These are phyloP conservation scores for Albatrellus ellisii DNA, from an alignment of 768 basidiomycete species.

Conservation along the genomic window DNA sequence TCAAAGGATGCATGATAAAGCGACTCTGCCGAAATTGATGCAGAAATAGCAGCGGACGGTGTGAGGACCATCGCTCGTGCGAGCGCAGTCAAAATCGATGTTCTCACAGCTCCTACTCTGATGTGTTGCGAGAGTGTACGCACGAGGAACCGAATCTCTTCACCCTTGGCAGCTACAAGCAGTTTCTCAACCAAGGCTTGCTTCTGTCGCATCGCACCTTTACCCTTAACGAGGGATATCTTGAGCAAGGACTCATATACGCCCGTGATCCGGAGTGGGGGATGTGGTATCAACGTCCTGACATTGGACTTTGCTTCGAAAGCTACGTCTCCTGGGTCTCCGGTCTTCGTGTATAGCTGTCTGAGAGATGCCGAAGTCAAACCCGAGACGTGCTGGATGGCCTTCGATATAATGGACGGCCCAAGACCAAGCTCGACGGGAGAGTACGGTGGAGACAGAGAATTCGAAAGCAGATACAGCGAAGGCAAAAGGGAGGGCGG, in stretches of 20 bases:
- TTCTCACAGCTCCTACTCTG: slow-evolving; percentile 80
- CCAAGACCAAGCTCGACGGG: slow-evolving; percentile 62
- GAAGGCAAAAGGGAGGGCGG: slow-evolving; percentile 60
- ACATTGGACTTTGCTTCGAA: slow-evolving; percentile 69
- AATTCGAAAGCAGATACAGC: slow-evolving; percentile 73
- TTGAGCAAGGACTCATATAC: slow-evolving; percentile 59
- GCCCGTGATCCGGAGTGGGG: slow-evolving; percentile 46
- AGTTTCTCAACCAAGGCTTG: slow-evolving; percentile 69
- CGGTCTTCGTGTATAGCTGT: slow-evolving; percentile 55
- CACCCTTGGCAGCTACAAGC: slow-evolving; percentile 74
- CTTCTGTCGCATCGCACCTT: slow-evolving; percentile 64
- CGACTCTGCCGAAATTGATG: slow-evolving; percentile 15
- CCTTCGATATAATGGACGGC: slow-evolving; percentile 49
- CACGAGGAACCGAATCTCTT: slow-evolving; percentile 77
- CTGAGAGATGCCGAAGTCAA: slow-evolving; percentile 42
- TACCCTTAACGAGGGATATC: slow-evolving; percentile 57
- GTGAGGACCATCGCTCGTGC: slow-evolving; percentile 67
- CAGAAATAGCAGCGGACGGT: slow-evolving; percentile 21
- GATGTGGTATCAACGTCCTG: slow-evolving; percentile 60
- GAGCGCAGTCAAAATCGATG: slow-evolving; percentile 68
- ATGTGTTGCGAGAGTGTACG: slow-evolving; percentile 63
- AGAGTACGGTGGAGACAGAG: slow-evolving; percentile 62
- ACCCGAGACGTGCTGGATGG: slow-evolving; percentile 64
- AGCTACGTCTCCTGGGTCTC: slow-evolving; percentile 80
- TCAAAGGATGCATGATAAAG: slow-evolving; percentile 21